phyloP scores from a whole-genome alignment of 306 rosid genomes.

The Hippophae gyantsensis region DNA sequence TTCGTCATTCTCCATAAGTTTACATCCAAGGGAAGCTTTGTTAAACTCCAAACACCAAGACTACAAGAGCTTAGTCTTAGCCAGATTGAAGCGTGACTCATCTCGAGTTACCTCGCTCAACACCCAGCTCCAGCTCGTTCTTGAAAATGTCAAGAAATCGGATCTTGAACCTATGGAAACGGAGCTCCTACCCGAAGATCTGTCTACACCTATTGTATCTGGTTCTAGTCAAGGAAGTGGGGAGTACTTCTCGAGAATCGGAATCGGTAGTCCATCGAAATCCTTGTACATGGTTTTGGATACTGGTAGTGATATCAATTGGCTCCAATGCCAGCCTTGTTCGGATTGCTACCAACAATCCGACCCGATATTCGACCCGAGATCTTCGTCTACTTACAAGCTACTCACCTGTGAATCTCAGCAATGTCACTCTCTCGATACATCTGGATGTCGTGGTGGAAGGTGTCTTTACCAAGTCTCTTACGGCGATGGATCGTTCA shows the following conservation, averaged over 20 bases:
- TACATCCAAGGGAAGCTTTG: slow-evolving; percentile 49
- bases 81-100: slow-evolving; percentile 65
- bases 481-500: slow-evolving; percentile 83
- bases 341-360: slow-evolving; percentile 74
- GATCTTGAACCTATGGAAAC: slow-evolving; percentile 39
- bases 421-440: slow-evolving; percentile 42
- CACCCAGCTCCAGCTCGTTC: slow-evolving; percentile 33
- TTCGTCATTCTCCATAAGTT: slow-evolving; percentile 23
- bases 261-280: slow-evolving; percentile 56
- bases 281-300: slow-evolving; percentile 74
- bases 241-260: slow-evolving; percentile 76
- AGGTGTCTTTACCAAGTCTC: slow-evolving; percentile 72
- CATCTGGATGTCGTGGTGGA: slow-evolving; percentile 33
- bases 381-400: slow-evolving; percentile 36
- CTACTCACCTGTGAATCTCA: slow-evolving; percentile 39
- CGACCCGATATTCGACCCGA: slow-evolving; percentile 73
- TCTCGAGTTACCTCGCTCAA: slow-evolving; percentile 57
- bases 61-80: slow-evolving; percentile 33
- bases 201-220: slow-evolving; percentile 58
- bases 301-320: slow-evolving; percentile 76
- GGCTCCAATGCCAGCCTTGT: slow-evolving; percentile 93
- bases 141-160: slow-evolving; percentile 25
- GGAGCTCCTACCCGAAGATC: slow-evolving; percentile 42
- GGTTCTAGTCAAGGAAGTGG: slow-evolving; percentile 70
- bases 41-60: slow-evolving; percentile 25